Percentiles rank a stretch among this genome's conserved stretches.
These are phyloP conservation scores for Jatropha podagrica DNA, from an alignment of 441 rosid genomes.

Conservation along the genomic window DNA sequence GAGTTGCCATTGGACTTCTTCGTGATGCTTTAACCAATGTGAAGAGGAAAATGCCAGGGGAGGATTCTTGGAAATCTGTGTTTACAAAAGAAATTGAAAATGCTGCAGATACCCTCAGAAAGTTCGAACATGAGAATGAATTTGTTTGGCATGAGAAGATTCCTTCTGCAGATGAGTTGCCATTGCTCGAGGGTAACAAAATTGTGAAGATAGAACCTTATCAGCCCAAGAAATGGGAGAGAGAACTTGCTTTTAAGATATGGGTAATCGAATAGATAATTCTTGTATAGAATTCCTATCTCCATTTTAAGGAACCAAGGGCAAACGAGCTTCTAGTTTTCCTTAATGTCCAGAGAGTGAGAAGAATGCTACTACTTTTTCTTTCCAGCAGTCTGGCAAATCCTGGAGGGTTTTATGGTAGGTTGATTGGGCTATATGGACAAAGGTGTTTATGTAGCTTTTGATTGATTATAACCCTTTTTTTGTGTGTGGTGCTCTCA, in stretches of 20 bases:
- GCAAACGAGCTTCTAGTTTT: neutral
- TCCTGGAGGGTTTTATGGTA: neutral
- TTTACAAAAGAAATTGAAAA: constrained; percentile 46
- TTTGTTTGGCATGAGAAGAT: constrained; percentile 56
- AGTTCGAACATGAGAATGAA: constrained; percentile 62
- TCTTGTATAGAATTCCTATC: constrained; percentile 1
- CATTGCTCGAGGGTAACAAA: constrained; percentile 53
- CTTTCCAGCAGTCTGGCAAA: neutral
- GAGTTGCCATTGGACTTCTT: constrained; percentile 61
- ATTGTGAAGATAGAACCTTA: constrained; percentile 56
- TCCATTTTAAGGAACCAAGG: constrained; percentile 2
- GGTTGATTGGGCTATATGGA: neutral
- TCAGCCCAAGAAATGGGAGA: constrained; percentile 46
- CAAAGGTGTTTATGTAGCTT: neutral
- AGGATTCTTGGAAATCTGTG: constrained; percentile 47
- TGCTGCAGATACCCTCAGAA: constrained; percentile 36
- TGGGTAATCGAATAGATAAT: constrained; percentile 25
- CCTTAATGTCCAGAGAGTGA: constrained; percentile 4
- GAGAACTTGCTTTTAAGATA: constrained; percentile 50
- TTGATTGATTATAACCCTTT: neutral
- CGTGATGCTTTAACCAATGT: constrained; percentile 40
- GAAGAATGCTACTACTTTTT: neutral
- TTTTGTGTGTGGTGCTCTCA: neutral
- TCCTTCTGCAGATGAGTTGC: constrained; percentile 44
- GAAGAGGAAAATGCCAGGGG: constrained; percentile 46